A percentile compares a stretch with the other conserved stretches of the same genome.
Conservation (phyloP, 768 basidiomycete species). For the Trametes sanguinea region DNA sequence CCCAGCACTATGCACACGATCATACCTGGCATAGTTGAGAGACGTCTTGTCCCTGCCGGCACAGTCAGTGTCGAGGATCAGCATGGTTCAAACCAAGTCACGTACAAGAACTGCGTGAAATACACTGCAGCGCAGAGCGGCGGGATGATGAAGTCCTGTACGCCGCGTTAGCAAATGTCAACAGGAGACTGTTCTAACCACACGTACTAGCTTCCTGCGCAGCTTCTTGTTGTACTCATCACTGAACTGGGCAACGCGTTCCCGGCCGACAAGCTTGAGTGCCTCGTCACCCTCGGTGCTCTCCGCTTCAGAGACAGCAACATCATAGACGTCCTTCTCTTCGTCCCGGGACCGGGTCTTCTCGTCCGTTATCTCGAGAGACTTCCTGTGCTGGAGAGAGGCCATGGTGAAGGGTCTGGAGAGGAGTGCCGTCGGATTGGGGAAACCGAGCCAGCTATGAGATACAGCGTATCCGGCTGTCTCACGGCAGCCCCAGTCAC, state of each 20-base stretch:
- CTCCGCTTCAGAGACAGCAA: slow-evolving; percentile 32
- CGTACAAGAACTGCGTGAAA: slow-evolving; percentile 67
- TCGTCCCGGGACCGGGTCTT: slow-evolving; percentile 13
- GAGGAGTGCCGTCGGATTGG: neutral
- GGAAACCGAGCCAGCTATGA: slow-evolving; percentile 1
- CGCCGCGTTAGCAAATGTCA: neutral
- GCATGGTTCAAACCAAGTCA: neutral
- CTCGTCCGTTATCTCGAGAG: slow-evolving; percentile 18
- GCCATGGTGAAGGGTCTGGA: slow-evolving; percentile 18
- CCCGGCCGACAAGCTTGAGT: slow-evolving; percentile 55
- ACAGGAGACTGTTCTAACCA: no score
- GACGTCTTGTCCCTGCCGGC: slow-evolving; percentile 63
- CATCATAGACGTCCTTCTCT: slow-evolving; percentile 25
- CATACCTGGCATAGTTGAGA: slow-evolving; percentile 67
- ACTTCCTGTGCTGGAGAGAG: slow-evolving; percentile 18
- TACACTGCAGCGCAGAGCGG: slow-evolving; percentile 65
- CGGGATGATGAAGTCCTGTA: slow-evolving; percentile 54
- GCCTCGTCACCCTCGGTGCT: slow-evolving; percentile 57
- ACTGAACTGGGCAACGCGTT: slow-evolving; percentile 52
- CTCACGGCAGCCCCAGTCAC: slow-evolving; percentile 11
- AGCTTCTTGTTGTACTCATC: slow-evolving; percentile 62
- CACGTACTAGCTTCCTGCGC: slow-evolving; percentile 58
- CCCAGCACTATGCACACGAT: neutral
- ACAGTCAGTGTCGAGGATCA: neutral
- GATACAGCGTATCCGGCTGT: neutral